phyloP scores from a whole-genome alignment of 129 eudicot species.

The Erigeron canadensis region DNA sequence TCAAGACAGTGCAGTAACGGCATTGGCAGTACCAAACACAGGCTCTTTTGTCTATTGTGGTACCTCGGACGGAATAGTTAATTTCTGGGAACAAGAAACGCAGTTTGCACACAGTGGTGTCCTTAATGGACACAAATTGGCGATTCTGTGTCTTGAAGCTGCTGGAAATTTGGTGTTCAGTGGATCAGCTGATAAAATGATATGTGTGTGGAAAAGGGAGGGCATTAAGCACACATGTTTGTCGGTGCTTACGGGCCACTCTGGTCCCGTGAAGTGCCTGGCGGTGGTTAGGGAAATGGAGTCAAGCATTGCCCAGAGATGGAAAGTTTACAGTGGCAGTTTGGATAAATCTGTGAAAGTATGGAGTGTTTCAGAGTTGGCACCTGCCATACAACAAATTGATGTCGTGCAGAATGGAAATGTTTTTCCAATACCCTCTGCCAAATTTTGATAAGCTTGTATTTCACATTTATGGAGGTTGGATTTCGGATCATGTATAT shows the following conservation, averaged over 20 bases:
- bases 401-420: constrained; percentile 24
- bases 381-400: constrained; percentile 40
- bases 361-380: constrained; percentile 82
- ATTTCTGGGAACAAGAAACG: constrained; percentile 71
- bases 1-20: constrained; percentile 84
- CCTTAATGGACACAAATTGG: constrained; percentile 79
- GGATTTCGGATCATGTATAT: background rate
- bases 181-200: constrained; percentile 90
- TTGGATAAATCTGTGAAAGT: constrained; percentile 88
- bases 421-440: constrained; percentile 17
- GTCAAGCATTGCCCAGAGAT: constrained; percentile 24
- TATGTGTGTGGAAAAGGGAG: constrained; percentile 91
- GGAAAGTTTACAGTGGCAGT: constrained; percentile 93
- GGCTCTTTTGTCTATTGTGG: constrained; percentile 70
- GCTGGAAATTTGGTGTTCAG: constrained; percentile 72
- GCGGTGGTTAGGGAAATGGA: constrained; percentile 60
- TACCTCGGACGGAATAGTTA: constrained; percentile 83
- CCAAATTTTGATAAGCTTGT: constrained; percentile 25
- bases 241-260: constrained; percentile 68
- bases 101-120: constrained; percentile 68
- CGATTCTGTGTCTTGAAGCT: constrained; percentile 71
- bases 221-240: constrained; percentile 59
- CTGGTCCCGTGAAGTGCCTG: constrained; percentile 81
- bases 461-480: background rate
- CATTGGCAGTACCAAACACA: constrained; percentile 45